Evolutionary conservation across 352 stramenopile species (phyloP), one percentile per base, ranked within the genome.

Genomic region (Pythium graminicola): DNA sequence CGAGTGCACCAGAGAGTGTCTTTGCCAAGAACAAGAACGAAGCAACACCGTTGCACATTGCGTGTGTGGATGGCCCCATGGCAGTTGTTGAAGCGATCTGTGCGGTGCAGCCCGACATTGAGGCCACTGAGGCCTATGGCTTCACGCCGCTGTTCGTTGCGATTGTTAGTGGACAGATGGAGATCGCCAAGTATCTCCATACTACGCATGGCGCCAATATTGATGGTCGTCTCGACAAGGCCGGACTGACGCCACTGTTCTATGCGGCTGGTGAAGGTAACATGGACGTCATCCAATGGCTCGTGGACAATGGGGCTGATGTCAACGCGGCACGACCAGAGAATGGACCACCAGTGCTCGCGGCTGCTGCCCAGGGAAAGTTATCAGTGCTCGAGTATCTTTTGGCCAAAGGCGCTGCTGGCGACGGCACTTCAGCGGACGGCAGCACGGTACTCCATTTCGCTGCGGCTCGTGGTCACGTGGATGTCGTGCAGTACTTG

Each of bases 91-190:
- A 67, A 26, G 40, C 43, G 49, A 60, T 67, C 5, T 48, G 62
- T 2, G 29, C 6, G 1, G 58, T 47, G 13, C 32, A 46, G 9
- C 49, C 49, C 4, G 54, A 71, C 45, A 13, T 64, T 14, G 60
- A 67, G 31, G 60, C 60, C 20, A 55, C 36, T 28, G 60, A 67
- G 36, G 41, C 52, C 14, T 57, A 53, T 20, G 53, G 49, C 33
- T 67, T 59, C 23, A 68, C 60, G 46, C 60, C 60, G 22, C 54
- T 68, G 4, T 64, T 64, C 50, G 60, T 68, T 17, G 60, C 60
- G n/a, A 35, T 64, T 51, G 54, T 57, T 35, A 58, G 55, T 38
- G 49, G 50, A 8, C 60, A 68, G 41, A 17, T 68, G n/a, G 60
- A 43, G 31, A 57, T 68, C 39, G 54, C 54, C 41, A 51, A 61